Evolutionary conservation across 2,329 filamentous ascomycete species (phyloP), one percentile per base, ranked within the genome.

Genomic region (Scopulariopsis brevicaulis): DNA sequence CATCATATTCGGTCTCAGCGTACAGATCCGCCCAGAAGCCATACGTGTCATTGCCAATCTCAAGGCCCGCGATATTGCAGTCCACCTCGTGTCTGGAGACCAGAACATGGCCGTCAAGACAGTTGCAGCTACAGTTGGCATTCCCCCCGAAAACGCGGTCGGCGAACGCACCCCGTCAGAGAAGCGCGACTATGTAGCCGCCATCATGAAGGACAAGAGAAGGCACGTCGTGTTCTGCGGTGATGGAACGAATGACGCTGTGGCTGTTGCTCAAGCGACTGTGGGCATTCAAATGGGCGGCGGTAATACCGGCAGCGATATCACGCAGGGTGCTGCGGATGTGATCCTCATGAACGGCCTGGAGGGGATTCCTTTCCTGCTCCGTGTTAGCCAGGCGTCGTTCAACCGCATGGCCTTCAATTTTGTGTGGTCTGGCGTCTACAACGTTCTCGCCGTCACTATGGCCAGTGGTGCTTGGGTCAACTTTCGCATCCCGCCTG

Each of bases 231-330:
- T 86, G 58, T 86, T 86, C 68, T 74, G 78, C 48, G 83, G 84
- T 35, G 83, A 86, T 62, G 83, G 84, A 12, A 84, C 81, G 8
- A 86, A 86, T 64, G 83, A 86, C 63, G 81, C 84, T 0, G 73
- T 79, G 4, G 83, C 83, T 1, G 73, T 87, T 3, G 78, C 81
- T 3, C 76, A 81, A 63, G 82, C 84, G 25, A 73, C 78, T 43
- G 72, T 86, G n/a, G 83, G 83, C 40, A 73, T 84, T 0, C 80
- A 84, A 59, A 74, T 87, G 61, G 75, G 75, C 59, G 72, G 74
- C 58, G 74, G 70, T 48, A 60, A 63, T 6, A 66, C 65, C 3
- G 63, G 65, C n/a, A 78, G 75, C 6, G 82, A 85, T 50, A 72
- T 85, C 18, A 79, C 82, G 0, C 71, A 76, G 43, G 73, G 72